Base-by-base conservation (phyloP, 495 filamentous ascomycete species). In the Aspergillus hancockii region DNA sequence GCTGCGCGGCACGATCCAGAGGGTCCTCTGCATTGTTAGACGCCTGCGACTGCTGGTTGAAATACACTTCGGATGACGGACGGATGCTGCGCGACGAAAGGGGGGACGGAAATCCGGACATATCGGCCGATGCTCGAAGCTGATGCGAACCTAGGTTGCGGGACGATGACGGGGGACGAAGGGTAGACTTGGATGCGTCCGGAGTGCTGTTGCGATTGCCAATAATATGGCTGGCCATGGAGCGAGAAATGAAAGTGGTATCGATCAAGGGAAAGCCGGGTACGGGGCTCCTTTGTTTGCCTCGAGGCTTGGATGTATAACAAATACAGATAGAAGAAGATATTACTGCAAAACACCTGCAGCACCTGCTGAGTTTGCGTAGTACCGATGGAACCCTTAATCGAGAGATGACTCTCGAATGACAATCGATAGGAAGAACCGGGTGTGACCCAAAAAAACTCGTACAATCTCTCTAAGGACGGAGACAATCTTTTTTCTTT, bases 201-300 rank as follows among this genome's bases (percentile, higher is more conserved):
- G 94, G 94, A 49, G 93, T 98, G 83, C 93, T 97, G 75, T 98
- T 97, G 68, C 94, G 90, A 76, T 98, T 97, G 64, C 90, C 90
- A 73, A 87, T 88, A 57, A 88, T 83, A 68, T 88, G 83, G 67
- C 75, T 80, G 38, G 78, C 75, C 78, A 80, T 80, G 65, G 62
- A 61, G 62, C 40, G 40, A 65, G 64, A 86, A 66, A 79, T 82
- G 77, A 52, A 52, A 9, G 58, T 36, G 54, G 47, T 45, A 45
- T 64, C 60, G 65, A 63, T 61, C 38, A 60, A 43, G 23, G 31
- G 57, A 47, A 45, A 31, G 57, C 53, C 23, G 25, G 22, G 22
- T 28, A 38, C 25, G 34, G 38, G 40, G 52, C 7, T 41, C 45
- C 21, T 38, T 57, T 49, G 53, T 43, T 55, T 62, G 60, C 60